Evolutionary conservation across 1,284 basidiomycete species (phyloP), one percentile per base, ranked within the genome.

Genomic region (Ceratobasidium sp.): DNA sequence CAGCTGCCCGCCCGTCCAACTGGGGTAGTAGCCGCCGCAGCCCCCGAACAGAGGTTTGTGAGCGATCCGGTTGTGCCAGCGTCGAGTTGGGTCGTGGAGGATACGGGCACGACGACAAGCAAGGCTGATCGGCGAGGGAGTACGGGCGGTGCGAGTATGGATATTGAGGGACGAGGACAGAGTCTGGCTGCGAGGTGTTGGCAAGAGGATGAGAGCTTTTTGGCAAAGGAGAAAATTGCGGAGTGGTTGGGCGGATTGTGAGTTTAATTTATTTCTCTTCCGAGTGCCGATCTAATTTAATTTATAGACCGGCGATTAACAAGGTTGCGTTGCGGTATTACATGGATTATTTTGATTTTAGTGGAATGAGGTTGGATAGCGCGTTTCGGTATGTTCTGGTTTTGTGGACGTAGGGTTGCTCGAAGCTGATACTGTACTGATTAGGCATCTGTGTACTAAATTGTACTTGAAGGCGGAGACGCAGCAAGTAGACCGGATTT

Each of bases 401-500:
- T 33, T 38, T 28, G 15, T 17, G 65, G 44, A 15, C 46, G 2
- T 48, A 78, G 1, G 73, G 95, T 95, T 77, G 40, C 57, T 20
- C 15, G 48, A 42, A 5, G n/a, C 50, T 71, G 13, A 61, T 74
- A 12, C 33, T 20, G 17, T n/a, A 23, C 15, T 57, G 62, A 78
- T 1, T 74, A 96, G 96, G 78, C 91, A 91, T 44, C 87, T 99
- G 4, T 99, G 97, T 84, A 91, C 91, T 28, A 98, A 97, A 84
- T 89, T 99, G 3, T 98, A 91, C 84, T 89, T 99, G 78, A 96
- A 96, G 83, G 97, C 93, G 1, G 97, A 99, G 86, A 98, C 97
- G 0, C 98, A 99, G 83, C 97, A 99, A 85, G 93, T 99, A 52
- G 98, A 99, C 84, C 92, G 97, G 57, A 98, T 99, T 81, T 88